phyloP scores from a whole-genome alignment of 257 asterid species.

The Fraxinus pennsylvanica region DNA sequence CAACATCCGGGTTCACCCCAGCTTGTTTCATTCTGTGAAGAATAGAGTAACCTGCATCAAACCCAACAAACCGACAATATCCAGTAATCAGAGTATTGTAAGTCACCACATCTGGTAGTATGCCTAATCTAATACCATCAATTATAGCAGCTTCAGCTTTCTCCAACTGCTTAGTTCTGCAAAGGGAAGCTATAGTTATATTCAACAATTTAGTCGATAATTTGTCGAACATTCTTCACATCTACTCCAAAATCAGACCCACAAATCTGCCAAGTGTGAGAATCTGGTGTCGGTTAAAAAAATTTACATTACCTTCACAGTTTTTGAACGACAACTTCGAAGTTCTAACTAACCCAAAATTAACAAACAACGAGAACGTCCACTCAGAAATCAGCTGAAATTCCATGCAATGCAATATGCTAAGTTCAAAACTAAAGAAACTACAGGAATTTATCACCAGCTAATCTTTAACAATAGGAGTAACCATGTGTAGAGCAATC shows the following conservation, averaged over 20 bases:
- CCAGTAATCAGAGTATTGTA: constrained; percentile 81
- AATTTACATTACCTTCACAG: background rate
- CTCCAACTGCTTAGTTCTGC: constrained; percentile 52
- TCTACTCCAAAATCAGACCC: constrained; percentile 32
- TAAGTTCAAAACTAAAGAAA: background rate
- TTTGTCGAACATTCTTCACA: constrained; percentile 54
- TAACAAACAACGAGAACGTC: background rate
- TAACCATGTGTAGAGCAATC: background rate
- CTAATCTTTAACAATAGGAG: background rate
- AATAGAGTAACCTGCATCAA: constrained; percentile 66
- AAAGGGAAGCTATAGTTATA: constrained; percentile 73
- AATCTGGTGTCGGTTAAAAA: constrained; percentile 2
- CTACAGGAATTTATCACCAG: background rate
- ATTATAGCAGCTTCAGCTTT: constrained; percentile 80
- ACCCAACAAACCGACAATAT: constrained; percentile 61
- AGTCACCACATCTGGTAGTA: constrained; percentile 74
- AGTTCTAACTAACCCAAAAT: background rate
- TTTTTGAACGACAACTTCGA: background rate
- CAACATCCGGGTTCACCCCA: constrained; percentile 63
- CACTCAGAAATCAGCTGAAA: background rate
- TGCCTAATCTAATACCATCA: constrained; percentile 77
- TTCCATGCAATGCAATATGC: background rate
- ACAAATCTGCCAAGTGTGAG: constrained; percentile 41
- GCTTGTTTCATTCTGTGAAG: constrained; percentile 75
- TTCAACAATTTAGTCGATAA: constrained; percentile 75